Base-by-base conservation (phyloP, 371 early-diverging fungal genomes). In the Synchytrium microbalum region DNA sequence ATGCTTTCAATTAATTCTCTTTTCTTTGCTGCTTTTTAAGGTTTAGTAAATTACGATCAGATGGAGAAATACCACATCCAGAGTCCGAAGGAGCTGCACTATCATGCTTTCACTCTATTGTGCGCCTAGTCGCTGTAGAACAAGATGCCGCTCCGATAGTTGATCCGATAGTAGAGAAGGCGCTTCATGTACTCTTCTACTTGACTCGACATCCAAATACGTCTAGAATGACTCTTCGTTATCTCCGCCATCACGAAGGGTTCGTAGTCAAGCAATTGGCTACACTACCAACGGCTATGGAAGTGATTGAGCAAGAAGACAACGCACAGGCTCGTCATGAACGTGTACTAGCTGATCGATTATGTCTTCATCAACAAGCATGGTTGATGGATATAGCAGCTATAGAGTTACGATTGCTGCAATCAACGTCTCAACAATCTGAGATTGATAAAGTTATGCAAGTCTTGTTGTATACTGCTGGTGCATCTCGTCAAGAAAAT, bases 371-470 rank as follows among this genome's bases (percentile, higher is more conserved):
- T 65, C 91, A 91, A 65, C 87, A 91, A n/a, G 85, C 93, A 2
- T 93, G 93, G 93, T 75, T 93, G 19, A 79, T 95, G 75, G 82
- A 89, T 56, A 73, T 85, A n/a, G 72, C 92, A 16, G 92, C 94
- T 0, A 69, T 96, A 28, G 95, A 93, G 71, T 78, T 93, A 32
- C 94, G 88, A 57, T 75, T 78, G 26, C 74, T 79, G 24, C 68
- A 77, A 52, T 52, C 75, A 56, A 62, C 70, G 32, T 69, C 77
- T 55, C 75, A 79, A 59, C 64, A 80, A 13, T 74, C 80, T 8
- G 79, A 84, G 28, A 75, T 80, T 3, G 75, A 75, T 54, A 76
- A 77, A 32, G 70, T 91, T 24, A 62, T 88, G n/a, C 81, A 86
- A 52, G 67, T 86, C 58, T 71, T 91, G 55, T 86, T 83, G 38